Conservation (phyloP, 306 rosid species). For the Pterocarpus macrocarpus region DNA sequence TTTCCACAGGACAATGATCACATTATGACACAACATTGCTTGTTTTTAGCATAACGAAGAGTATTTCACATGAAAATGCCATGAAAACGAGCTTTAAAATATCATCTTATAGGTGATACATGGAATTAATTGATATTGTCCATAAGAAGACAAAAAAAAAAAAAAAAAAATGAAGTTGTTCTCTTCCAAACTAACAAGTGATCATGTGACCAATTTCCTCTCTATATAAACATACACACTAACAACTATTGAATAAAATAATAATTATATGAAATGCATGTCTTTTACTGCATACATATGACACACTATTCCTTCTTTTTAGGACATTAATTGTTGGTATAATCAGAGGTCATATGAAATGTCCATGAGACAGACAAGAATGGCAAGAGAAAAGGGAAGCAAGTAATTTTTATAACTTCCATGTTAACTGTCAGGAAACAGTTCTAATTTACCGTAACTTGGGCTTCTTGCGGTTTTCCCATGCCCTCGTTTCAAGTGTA, state of each 20-base stretch:
- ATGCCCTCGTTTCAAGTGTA: conserved; percentile 49
- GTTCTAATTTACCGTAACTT: conserved; percentile 44
- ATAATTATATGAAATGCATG: no score
- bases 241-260: neutral
- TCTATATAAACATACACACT: neutral
- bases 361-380: conserved; percentile 53
- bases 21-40: neutral
- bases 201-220: conserved; percentile 16
- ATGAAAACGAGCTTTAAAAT: neutral
- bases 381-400: conserved; percentile 19
- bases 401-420: conserved; percentile 47
- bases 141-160: neutral
- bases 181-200: neutral
- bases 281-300: neutral
- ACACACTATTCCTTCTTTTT: conserved; percentile 33
- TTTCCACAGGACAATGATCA: neutral
- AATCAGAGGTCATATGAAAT: conserved; percentile 51
- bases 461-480: conserved; percentile 46
- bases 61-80: conserved; percentile 13
- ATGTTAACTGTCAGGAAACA: conserved; percentile 52
- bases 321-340: conserved; percentile 44
- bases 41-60: neutral
- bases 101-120: neutral
- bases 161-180: neutral
- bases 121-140: neutral